Evolutionary conservation across 2,329 filamentous ascomycete species (phyloP), one percentile per base, ranked within the genome.

Genomic region (Kalmusia sp.): DNA sequence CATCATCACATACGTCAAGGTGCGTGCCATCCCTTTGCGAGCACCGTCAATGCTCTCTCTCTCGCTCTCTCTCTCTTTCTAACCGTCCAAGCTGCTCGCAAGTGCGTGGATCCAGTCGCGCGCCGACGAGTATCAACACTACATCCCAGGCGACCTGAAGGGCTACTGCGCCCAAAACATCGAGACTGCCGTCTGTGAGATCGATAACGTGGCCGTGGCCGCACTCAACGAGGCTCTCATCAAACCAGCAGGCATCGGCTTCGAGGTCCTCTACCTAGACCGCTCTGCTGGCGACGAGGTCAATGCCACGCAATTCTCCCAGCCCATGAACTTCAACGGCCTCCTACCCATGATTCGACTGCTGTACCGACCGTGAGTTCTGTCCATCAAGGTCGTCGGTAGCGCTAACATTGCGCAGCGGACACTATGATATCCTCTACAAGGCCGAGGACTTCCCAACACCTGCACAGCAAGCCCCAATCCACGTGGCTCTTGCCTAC

Each of bases 401-500:
- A 27, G 31, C 12, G 47, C 68, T 75, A 62, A 70, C 55, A 21
- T 25, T 15, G 12, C 37, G 17, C 59, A 87, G 85, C 35, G 92
- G 91, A 55, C 95, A 98, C 76, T 99, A 98, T 74, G 95, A 98
- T 74, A 87, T 99, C 56, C 82, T 98, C 28, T 99, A 99, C 79
- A 87, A 86, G 70, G 79, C 82, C 24, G 82, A 84, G 59, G 80
- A 84, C 62, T 65, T 83, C 14, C 68, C 72, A 43, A 55, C 64
- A 12, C 52, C 62, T 14, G 49, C 65, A 21, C 30, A 46, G 17
- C 71, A 71, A 56, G 55, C 68, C 31, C 64, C 70, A 11, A 54
- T 74, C 2, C 69, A 71, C 14, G 69, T 73, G 25, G 66, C 69
- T 22, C 65, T 73, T 62, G 68, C 76, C 61, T 54, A 62, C 19